Base-by-base conservation (phyloP, 108 stramenopile genomes). In the Chaetoceros tenuissimus region DNA sequence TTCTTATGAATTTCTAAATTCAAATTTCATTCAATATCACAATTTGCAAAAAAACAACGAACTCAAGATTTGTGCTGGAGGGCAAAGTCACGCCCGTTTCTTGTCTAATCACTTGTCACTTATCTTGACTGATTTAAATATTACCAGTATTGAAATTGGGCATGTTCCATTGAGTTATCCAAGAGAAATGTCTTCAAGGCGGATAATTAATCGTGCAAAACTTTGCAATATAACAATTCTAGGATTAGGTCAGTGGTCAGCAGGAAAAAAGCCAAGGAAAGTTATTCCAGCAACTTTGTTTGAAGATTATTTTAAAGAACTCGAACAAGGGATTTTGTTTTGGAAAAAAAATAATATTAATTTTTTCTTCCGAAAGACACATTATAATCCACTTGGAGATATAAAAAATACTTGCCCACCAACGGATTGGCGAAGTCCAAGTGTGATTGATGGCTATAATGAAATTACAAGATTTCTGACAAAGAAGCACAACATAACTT, bases 391-490 rank as follows among this genome's bases (percentile, higher is more conserved):
- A 7, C n/a, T 49, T 3, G 48, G 48, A 17, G 48, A 22, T 49
- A 17, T 49, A 22, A 49, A 17, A 3, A 22, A 3, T 17, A 3
- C 7, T 5, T 49, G 48, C 19, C 48, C 48, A 22, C 48, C 48
- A 5, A 17, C n/a, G 5, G 48, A 49, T n/a, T n/a, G n/a, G 16
- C 7, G 48, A n/a, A 17, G 16, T n/a, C 48, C 48, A 19, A 7
- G 5, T n/a, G 48, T 49, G 5, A 49, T 49, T 49, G 48, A 49
- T 49, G 48, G 48, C 5, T 49, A 49, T 22, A 49, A 49, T n/a
- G 48, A 19, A 19, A 22, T 49, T 22, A 5, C 19, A 17, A 3
- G 19, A n/a, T 22, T 21, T 49, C 16, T 49, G 20, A n/a, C 48
- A 19, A 49, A 19, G 22, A 49, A 19, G 5, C 5, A 49, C n/a